Evolutionary conservation across 2,329 filamentous ascomycete species (phyloP), one percentile per base, ranked within the genome.

Genomic region (Penicillium verrucosum): DNA sequence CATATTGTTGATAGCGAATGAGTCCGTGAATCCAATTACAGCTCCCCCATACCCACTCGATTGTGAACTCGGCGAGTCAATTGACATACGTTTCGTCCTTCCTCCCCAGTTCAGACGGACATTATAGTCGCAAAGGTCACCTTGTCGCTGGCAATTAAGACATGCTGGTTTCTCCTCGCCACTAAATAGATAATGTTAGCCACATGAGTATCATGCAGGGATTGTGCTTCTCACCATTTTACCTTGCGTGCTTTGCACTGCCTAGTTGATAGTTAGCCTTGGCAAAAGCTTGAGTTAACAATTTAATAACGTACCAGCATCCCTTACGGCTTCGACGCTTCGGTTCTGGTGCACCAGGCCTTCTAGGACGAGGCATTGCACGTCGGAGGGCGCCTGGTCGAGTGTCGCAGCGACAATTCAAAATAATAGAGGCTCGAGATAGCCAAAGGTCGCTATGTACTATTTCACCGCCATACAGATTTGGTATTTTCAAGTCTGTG

Each of bases 81-180:
- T 73, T 60, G 62, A 79, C 75, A 50, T 75, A 73, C 83, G 85
- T 69, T 84, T 87, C 48, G 82, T 81, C 55, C 89, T 82, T 5
- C 89, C 89, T 58, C 88, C 87, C 90, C 90, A 93, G 66, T 92
- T 92, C 62, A 93, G 77, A 32, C 88, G 83, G 65, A 93, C 89
- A 66, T 85, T 89, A 71, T 92, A 93, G 73, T 94, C 89, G 76
- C 90, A 94, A 45, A 78, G 77, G 69, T 91, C 88, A 59, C 86
- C 85, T 61, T 87, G 85, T 59, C 85, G 85, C 65, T 85, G 80
- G 73, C 90, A 93, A 68, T 91, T 92, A 47, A 82, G 68, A 73
- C 90, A 93, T 60, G 74, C 76, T 14, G 90, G 89, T 63, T 87
- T 88, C 69, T 89, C 86, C 72, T 93, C 90, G 60, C 88, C 89